phyloP scores from a whole-genome alignment of 139 green algal genomes.

The Spirogloea muscicola region DNA sequence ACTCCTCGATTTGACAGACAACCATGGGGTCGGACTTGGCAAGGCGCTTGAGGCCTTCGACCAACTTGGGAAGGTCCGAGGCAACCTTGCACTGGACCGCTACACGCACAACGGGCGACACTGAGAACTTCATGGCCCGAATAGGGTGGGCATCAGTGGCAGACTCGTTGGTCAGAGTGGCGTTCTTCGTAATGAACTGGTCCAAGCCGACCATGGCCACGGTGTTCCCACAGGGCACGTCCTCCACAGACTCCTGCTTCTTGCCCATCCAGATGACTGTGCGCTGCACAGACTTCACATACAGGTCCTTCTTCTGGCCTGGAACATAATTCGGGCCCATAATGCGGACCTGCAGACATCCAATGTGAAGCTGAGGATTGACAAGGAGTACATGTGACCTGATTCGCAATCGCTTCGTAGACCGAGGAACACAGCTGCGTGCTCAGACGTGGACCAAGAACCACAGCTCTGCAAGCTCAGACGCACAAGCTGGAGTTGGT shows the following conservation, averaged over 20 bases:
- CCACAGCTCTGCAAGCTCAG: too few species aligned
- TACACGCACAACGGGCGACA: constrained; percentile 91
- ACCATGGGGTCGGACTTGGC: constrained; percentile 98
- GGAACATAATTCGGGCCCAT: constrained; percentile 98
- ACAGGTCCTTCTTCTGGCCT: constrained; percentile 98
- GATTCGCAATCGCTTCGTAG: too few species aligned
- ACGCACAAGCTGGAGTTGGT: too few species aligned
- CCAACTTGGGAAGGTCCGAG: constrained; percentile 97
- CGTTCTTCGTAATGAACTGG: constrained; percentile 99
- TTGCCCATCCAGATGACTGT: constrained; percentile 99
- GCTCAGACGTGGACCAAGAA: too few species aligned
- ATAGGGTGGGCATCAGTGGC: constrained; percentile 87
- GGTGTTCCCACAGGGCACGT: constrained; percentile 98
- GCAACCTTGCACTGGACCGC: constrained; percentile 92
- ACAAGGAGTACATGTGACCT: too few species aligned
- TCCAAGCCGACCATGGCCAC: constrained; percentile 96
- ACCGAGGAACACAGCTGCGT: too few species aligned
- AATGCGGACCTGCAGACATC: too few species aligned
- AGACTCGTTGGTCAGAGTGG: constrained; percentile 86
- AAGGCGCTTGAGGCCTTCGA: constrained; percentile 97
- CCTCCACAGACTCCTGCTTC: constrained; percentile 94
- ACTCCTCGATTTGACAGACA: constrained; percentile 97
- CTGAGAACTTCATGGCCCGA: constrained; percentile 99
- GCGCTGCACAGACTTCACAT: constrained; percentile 96
- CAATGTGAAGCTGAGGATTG: too few species aligned